phyloP scores from a whole-genome alignment of 768 basidiomycete genomes.

The Russula virescens region DNA sequence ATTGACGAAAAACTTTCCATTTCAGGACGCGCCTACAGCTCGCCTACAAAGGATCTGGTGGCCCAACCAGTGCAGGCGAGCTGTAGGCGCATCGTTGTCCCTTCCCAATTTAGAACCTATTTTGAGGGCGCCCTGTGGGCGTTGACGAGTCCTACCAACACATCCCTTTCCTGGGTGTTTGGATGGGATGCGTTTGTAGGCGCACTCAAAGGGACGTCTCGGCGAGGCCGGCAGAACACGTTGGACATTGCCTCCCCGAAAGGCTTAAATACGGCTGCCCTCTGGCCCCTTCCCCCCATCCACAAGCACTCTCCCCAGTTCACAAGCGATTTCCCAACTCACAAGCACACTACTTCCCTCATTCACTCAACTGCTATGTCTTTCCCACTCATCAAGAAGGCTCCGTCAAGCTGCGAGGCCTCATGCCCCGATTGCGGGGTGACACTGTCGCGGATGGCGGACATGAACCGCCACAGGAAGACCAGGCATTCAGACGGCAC shows the following conservation, averaged over 20 bases:
- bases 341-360: neutral
- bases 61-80: neutral
- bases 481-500: constrained; percentile 8
- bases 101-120: neutral
- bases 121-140: constrained; percentile 8
- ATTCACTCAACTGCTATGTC: neutral
- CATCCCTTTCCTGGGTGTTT: constrained; percentile 12
- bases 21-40: no score
- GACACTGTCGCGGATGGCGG: constrained; percentile 2
- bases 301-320: neutral
- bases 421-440: constrained; percentile 7
- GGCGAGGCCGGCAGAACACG: neutral
- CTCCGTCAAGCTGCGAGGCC: neutral
- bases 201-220: neutral
- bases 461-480: constrained; percentile 14
- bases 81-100: neutral
- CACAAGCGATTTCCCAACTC: neutral
- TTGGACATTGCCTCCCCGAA: neutral
- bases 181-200: constrained; percentile 5
- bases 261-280: constrained; percentile 11
- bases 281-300: neutral
- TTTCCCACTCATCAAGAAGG: no score
- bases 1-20: neutral
- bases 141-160: neutral
- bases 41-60: constrained; percentile 3